phyloP scores from a whole-genome alignment of 352 stramenopile genomes.

The Peronospora destructor region DNA sequence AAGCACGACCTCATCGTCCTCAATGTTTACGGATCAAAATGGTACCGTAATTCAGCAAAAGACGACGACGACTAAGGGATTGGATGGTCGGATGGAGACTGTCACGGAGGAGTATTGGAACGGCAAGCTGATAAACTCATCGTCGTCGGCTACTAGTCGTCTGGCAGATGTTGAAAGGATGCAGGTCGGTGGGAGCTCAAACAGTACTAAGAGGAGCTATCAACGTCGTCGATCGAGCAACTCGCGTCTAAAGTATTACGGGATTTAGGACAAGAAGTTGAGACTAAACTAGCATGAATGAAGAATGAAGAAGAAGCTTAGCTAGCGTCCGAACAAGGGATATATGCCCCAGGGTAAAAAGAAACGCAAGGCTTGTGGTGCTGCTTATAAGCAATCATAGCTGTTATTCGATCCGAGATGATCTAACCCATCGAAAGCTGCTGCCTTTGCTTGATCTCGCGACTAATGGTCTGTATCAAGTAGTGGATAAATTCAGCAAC shows the following conservation, averaged over 20 bases:
- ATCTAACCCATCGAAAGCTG: slow-evolving; percentile 17
- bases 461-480: slow-evolving; percentile 24
- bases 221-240: slow-evolving; percentile 16
- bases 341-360: no score
- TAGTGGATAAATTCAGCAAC: slow-evolving; percentile 23
- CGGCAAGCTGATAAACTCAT: slow-evolving; percentile 52
- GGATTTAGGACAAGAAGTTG: not conserved
- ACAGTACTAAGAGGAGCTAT: slow-evolving; percentile 1
- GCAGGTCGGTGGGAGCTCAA: slow-evolving; percentile 38
- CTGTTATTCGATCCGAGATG: not conserved
- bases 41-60: slow-evolving; percentile 71
- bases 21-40: slow-evolving; percentile 59
- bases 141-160: slow-evolving; percentile 31
- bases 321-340: no score
- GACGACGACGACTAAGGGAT: slow-evolving; percentile 53
- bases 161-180: slow-evolving; percentile 51
- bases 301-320: no score
- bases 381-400: no score
- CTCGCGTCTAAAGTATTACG: slow-evolving; percentile 16
- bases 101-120: slow-evolving; percentile 70
- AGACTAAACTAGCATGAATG: no score
- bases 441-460: slow-evolving; percentile 28
- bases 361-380: no score
- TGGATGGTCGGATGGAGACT: slow-evolving; percentile 47
- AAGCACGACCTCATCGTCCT: slow-evolving; percentile 52